Evolutionary conservation across 2,329 filamentous ascomycete genomes (phyloP).

Genomic region (Microascus cirrosus): DNA sequence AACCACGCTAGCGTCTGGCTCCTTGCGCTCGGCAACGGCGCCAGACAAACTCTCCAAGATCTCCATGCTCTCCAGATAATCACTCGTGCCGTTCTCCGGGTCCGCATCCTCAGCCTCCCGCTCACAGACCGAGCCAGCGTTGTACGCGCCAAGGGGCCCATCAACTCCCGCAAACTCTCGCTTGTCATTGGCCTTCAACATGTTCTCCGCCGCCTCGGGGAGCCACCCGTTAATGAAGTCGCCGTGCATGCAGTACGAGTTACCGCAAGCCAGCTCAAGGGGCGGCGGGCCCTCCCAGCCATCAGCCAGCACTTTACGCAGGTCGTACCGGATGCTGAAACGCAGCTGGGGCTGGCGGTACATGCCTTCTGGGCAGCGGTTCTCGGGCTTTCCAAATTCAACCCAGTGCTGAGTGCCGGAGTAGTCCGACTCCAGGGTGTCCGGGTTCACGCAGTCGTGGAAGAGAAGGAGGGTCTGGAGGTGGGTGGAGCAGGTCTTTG

Average conservation of each 20-base stretch:
- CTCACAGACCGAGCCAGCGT: constrained; percentile 12
- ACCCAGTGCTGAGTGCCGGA: constrained; percentile 4
- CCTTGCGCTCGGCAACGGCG: too few relatives aligned
- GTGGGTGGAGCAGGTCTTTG: constrained; percentile 16
- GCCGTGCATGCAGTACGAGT: constrained; percentile 26
- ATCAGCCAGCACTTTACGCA: constrained; percentile 26
- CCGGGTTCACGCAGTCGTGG: constrained; percentile 13
- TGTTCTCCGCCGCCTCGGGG: constrained; percentile 19
- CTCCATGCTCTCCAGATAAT: constrained; percentile 1
- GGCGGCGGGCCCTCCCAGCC: constrained; percentile 32
- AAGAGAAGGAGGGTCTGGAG: constrained; percentile 13
- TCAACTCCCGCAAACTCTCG: constrained; percentile 4
- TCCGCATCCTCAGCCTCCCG: constrained; percentile 1
- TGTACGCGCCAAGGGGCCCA: constrained; percentile 12
- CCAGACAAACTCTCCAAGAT: not conserved
- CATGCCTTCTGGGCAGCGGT: constrained; percentile 26
- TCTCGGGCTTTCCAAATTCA: not conserved
- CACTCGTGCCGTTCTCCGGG: constrained; percentile 4
- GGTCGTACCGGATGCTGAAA: constrained; percentile 34
- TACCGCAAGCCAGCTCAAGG: constrained; percentile 27
- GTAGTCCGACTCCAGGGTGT: constrained; percentile 13
- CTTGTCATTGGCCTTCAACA: constrained; percentile 4
- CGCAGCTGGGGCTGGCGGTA: constrained; percentile 33
- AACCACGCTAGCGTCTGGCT: too few relatives aligned
- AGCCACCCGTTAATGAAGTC: constrained; percentile 38